Evolutionary conservation across 148 eudicot genomes (phyloP).

Genomic region (Bassia scoparia): DNA sequence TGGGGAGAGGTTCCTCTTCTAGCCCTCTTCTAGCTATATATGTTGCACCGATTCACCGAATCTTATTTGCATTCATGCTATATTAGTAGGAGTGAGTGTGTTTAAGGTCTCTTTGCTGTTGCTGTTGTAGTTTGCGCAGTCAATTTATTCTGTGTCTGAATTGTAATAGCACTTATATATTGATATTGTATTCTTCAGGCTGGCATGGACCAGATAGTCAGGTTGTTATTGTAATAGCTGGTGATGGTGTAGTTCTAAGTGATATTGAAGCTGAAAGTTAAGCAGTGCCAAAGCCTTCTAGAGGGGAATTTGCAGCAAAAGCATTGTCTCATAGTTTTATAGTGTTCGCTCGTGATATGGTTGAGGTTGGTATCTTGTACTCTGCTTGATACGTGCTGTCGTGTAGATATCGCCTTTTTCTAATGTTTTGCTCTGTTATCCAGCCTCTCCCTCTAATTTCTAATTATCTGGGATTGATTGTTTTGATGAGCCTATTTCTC

Average conservation of each 20-base stretch:
- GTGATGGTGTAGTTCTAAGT: constrained; percentile 64
- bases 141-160: background rate
- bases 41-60: no score
- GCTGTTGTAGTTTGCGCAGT: background rate
- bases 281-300: constrained; percentile 82
- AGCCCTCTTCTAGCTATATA: background rate
- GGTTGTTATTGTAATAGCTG: constrained; percentile 91
- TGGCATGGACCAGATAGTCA: constrained; percentile 99
- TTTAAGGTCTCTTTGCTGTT: background rate
- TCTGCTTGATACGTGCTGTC: background rate
- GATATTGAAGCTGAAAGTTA: constrained; percentile 73
- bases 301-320: constrained; percentile 80
- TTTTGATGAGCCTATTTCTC: background rate
- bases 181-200: constrained; percentile 52
- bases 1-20: background rate
- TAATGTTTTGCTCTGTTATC: background rate
- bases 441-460: background rate
- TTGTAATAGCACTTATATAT: constrained; percentile 8
- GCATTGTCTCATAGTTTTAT: constrained; percentile 87
- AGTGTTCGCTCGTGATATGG: constrained; percentile 79
- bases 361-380: constrained; percentile 96
- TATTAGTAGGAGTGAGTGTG: background rate
- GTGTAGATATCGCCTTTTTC: background rate
- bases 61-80: background rate
- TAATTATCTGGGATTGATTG: background rate